phyloP scores from a whole-genome alignment of 2,329 filamentous ascomycete genomes.

The Fusarium camptoceras region DNA sequence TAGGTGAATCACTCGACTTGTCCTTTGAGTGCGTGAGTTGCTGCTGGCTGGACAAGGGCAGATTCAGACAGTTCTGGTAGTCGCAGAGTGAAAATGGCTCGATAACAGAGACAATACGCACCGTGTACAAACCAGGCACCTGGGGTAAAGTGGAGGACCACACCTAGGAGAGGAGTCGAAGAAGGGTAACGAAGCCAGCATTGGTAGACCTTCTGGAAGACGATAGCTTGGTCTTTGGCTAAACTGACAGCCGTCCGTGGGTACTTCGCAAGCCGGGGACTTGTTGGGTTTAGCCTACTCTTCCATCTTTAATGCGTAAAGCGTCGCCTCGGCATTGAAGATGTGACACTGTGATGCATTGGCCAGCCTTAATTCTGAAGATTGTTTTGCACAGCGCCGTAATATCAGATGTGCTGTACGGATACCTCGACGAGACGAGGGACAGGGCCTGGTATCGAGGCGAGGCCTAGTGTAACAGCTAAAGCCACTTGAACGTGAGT shows the following conservation, averaged over 20 bases:
- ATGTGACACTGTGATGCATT: conserved; percentile 19
- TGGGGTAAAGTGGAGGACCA: conserved; percentile 46
- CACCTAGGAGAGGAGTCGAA: conserved; percentile 29
- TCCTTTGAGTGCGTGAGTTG: conserved; percentile 21
- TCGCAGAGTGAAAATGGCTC: conserved; percentile 41
- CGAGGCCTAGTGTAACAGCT: conserved; percentile 31
- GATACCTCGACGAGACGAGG: conserved; percentile 7
- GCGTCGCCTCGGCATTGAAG: conserved; percentile 22
- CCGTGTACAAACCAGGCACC: conserved; percentile 40
- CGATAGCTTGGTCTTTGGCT: conserved; percentile 17
- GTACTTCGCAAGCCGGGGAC: conserved; percentile 30
- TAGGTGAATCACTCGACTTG: conserved; percentile 42
- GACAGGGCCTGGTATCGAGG: conserved; percentile 24
- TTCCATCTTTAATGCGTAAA: conserved; percentile 20
- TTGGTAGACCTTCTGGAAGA: conserved; percentile 41
- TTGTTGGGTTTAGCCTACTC: conserved; percentile 21
- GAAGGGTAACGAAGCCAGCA: conserved; percentile 36
- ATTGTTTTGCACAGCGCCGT: conserved; percentile 34
- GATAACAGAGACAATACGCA: conserved; percentile 35
- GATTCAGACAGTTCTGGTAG: conserved; percentile 19
- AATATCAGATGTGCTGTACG: neutral
- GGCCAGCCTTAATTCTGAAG: conserved; percentile 26
- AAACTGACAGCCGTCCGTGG: conserved; percentile 9
- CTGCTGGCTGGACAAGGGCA: conserved; percentile 19
- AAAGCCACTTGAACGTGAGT: conserved; percentile 33